phyloP scores from a whole-genome alignment of 257 asterid species.

The Petunia axillaris region DNA sequence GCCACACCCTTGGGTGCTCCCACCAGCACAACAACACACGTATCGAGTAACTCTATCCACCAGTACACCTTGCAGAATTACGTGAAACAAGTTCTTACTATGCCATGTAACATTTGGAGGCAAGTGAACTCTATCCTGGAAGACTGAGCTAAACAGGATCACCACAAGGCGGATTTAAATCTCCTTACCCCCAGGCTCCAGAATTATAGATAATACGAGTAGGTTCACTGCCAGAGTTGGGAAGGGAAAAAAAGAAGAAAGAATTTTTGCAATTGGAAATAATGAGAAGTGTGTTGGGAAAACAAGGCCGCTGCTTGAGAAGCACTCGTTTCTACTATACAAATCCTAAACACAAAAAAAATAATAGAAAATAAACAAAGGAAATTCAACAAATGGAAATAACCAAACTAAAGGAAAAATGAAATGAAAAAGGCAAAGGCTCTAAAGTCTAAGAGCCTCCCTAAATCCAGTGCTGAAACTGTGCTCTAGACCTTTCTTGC shows the following conservation, averaged over 20 bases:
- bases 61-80: too few relatives aligned
- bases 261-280: background rate
- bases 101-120: too few relatives aligned
- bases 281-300: constrained; percentile 1
- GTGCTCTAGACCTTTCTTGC: constrained; percentile 59
- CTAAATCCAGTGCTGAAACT: constrained; percentile 77
- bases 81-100: too few relatives aligned
- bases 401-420: background rate
- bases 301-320: constrained; percentile 13
- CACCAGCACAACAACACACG: too few relatives aligned
- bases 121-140: background rate
- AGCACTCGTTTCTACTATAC: constrained; percentile 14
- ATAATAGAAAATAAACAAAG: background rate
- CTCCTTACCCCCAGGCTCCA: background rate
- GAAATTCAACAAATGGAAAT: constrained; percentile 1
- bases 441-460: constrained; percentile 61
- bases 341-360: background rate
- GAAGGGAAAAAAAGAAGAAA: background rate
- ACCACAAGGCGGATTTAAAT: background rate
- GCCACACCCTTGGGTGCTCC: too few relatives aligned
- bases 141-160: background rate
- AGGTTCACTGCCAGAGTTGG: background rate
- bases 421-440: constrained; percentile 12
- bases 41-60: too few relatives aligned
- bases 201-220: background rate